Conservation (phyloP, 306 rosid genomes). For the Oemleria cerasiformis region DNA sequence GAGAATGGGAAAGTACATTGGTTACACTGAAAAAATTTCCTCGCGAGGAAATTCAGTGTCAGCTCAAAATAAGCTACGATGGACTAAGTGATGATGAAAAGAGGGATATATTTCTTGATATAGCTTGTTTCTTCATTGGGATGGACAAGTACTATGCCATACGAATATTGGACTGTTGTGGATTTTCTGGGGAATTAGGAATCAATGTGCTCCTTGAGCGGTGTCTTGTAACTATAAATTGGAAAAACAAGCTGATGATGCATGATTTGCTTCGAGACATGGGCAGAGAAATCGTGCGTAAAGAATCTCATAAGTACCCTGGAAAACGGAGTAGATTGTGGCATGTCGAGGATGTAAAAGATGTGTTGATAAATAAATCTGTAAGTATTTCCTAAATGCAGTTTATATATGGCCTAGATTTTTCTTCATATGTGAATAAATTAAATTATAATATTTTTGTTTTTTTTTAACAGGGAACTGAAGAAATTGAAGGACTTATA, state of each 20-base stretch:
- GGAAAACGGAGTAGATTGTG: conserved; percentile 20
- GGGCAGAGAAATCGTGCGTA: conserved; percentile 45
- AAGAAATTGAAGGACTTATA: conserved; percentile 15
- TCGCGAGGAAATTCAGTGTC: conserved; percentile 19
- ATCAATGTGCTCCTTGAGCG: conserved; percentile 26
- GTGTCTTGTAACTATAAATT: conserved; percentile 25
- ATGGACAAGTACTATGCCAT: conserved; percentile 19
- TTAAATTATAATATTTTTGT: too few species aligned
- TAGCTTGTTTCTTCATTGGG: conserved; percentile 38
- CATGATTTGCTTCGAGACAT: conserved; percentile 31
- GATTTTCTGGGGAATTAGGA: conserved; percentile 27
- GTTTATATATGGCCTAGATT: too few species aligned
- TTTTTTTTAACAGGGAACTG: neutral
- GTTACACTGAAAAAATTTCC: conserved; percentile 28
- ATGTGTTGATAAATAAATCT: neutral
- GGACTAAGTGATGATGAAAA: neutral
- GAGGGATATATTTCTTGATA: conserved; percentile 37
- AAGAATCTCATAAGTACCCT: conserved; percentile 5
- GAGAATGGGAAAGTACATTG: conserved; percentile 28
- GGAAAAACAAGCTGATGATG: neutral
- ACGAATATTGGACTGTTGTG: conserved; percentile 32
- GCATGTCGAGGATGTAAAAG: neutral
- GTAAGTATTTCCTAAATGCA: neutral
- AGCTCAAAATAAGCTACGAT: conserved; percentile 26
- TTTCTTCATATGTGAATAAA: too few species aligned